Base-by-base conservation (phyloP, 805 yeast species). In the Teunomyces funiuensis region DNA sequence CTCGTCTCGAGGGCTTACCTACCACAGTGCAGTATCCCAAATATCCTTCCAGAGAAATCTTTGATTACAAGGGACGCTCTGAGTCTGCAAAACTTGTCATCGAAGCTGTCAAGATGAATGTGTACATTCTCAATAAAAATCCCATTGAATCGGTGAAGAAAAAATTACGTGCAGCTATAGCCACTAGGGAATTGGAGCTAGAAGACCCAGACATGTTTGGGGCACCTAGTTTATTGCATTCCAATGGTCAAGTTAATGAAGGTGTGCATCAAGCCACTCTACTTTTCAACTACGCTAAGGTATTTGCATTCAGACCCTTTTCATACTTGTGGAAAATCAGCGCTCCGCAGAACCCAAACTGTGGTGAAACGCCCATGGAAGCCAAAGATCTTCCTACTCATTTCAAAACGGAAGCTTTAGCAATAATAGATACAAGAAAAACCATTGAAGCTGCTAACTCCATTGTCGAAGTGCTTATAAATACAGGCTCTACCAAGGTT, bases 401-500 rank as follows among this genome's bases (percentile, higher is more conserved):
- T 14, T 25, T 43, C 16, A 57, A 61, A 15, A 60, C 66, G 27
- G 74, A 68, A 44, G 63, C 78, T 1, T 58, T 72, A 40, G 73
- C 75, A 45, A 68, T 73, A 23, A 69, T 76, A 27, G 81, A 74
- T 46, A 76, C 82, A 0, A 62, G 79, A 47, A 74, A 74, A 47
- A 74, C 80, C 1, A 76, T 76, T 15, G 79, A 73, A 39, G 76
- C 79, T 16, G 81, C 82, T 2, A 73, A 75, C 28, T 60, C 74
- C 14, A 72, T 76, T 16, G 71, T 74, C 2, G 69, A 65, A 41
- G 55, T 73, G 1, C 55, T 76, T 6, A 63, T 76, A 8, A 79
- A 76, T 44, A 73, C 80, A 2, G 69, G 69, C 44, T 71, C 80
- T 0, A 55, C 72, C 1, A 58, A 65, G 30, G 65, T 76, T 0